These are phyloP conservation scores for Fraxinus anomala DNA, from an alignment of 257 asterid genomes.

Conservation along the genomic window DNA sequence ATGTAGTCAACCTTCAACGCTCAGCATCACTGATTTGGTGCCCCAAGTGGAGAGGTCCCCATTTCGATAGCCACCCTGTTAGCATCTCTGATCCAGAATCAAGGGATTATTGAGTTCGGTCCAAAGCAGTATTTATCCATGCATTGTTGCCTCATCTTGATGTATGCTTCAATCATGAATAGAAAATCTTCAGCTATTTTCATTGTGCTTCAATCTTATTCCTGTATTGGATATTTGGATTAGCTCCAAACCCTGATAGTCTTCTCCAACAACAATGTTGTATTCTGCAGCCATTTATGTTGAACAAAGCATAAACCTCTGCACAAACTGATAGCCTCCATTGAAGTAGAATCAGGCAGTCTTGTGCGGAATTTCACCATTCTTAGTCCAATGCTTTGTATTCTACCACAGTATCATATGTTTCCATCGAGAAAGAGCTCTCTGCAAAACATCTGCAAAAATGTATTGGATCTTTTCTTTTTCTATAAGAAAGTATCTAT, in stretches of 20 bases:
- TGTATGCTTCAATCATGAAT: background rate
- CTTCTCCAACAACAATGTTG: background rate
- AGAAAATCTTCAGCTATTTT: background rate
- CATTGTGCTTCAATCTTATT: background rate
- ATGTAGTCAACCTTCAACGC: background rate
- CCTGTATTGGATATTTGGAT: background rate
- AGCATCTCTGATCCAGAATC: background rate
- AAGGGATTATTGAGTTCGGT: background rate
- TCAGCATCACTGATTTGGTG: too few species aligned
- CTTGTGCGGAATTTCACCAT: background rate
- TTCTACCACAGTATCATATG: constrained; percentile 54
- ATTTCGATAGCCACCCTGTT: background rate
- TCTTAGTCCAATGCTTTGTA: constrained; percentile 29
- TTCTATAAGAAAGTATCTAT: background rate
- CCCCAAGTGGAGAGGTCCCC: background rate
- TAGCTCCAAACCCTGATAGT: background rate
- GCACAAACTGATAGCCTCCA: background rate
- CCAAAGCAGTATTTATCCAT: background rate
- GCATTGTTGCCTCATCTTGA: background rate
- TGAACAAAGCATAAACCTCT: background rate
- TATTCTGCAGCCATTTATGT: background rate
- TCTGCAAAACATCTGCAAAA: constrained; percentile 55
- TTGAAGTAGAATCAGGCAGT: background rate
- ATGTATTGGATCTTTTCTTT: background rate
- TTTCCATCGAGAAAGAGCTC: constrained; percentile 48